Evolutionary conservation across 129 eudicot genomes (phyloP), one percentile per base, ranked within the genome.

Genomic region (Flaveria robusta): DNA sequence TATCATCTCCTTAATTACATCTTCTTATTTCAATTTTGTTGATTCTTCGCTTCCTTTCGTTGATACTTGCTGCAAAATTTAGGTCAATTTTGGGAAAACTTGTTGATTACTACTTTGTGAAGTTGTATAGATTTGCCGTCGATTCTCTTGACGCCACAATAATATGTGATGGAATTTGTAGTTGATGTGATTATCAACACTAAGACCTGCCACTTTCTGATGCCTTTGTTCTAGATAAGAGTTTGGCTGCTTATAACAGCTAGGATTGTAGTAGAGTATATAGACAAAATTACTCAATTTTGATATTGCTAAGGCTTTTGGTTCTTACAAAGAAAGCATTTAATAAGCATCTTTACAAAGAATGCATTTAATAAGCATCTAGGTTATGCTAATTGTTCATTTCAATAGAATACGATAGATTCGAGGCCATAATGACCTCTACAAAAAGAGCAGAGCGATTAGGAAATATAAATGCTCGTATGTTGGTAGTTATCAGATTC

Each of bases 41-140:
- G 66, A 76, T 76, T 51, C 4, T 15, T 74, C 31, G 37, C 6
- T 29, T 29, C 37, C 2, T 29, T 5, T 29, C 37, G 5, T 34
- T 34, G 39, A 34, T 34, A 5, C 39, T 34, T 34, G 71, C 65
- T 18, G 72, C 49, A 46, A 5, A 66, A 31, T 65, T 66, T 23
- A 31, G 45, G 70, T 62, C 27, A 10, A 20, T 65, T 65, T 65
- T 19, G 9, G 52, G n/a, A 22, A 12, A 22, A 12, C 39, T 75
- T 75, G 51, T 14, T 41, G 54, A 49, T 76, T 34, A 49, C 62
- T 37, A 23, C 29, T 71, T 49, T 70, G 46, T 39, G 60, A 16
- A 60, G 56, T 24, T 74, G 5, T 6, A 26, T 74, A 26, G 70
- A 26, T 66, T 14, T 22, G 41, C n/a, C 23, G 31, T 71, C 43